A percentile compares a stretch with the other conserved stretches of the same genome.
These are phyloP conservation scores for Stephanocyclus meneghinianus DNA, from an alignment of 352 stramenopile species.

Conservation along the genomic window DNA sequence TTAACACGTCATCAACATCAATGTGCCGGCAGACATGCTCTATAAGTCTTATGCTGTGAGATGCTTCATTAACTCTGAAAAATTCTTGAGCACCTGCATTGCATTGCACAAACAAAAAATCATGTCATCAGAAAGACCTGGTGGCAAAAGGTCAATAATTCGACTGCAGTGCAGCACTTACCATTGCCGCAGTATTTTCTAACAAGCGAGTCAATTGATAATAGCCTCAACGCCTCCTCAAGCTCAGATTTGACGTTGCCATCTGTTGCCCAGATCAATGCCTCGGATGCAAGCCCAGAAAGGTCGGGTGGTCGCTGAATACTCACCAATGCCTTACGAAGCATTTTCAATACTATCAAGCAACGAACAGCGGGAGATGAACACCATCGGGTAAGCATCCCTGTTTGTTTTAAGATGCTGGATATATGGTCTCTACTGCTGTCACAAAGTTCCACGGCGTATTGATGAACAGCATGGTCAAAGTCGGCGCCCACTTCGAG, in stretches of 20 bases:
- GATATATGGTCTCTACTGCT: slow-evolving; percentile 57
- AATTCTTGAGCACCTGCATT: slow-evolving; percentile 59
- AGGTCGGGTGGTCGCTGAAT: slow-evolving; percentile 62
- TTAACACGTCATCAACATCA: slow-evolving; percentile 50
- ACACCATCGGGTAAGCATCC: slow-evolving; percentile 61
- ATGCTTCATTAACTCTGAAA: slow-evolving; percentile 76
- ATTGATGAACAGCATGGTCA: slow-evolving; percentile 64
- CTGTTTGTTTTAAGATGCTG: slow-evolving; percentile 17
- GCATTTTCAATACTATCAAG: slow-evolving; percentile 64
- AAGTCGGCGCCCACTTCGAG: slow-evolving; percentile 51
- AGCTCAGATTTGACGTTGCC: slow-evolving; percentile 70
- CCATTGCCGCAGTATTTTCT: slow-evolving; percentile 78
- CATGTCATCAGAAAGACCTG: neutral
- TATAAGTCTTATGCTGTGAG: slow-evolving; percentile 66
- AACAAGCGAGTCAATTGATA: slow-evolving; percentile 78
- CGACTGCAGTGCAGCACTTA: neutral
- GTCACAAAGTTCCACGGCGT: slow-evolving; percentile 61
- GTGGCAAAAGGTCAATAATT: neutral
- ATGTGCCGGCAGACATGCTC: slow-evolving; percentile 74
- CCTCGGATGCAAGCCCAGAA: slow-evolving; percentile 60
- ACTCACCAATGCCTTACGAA: slow-evolving; percentile 69
- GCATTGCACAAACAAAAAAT: too few relatives aligned
- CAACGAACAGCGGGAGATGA: slow-evolving; percentile 56
- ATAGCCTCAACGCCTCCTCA: slow-evolving; percentile 71
- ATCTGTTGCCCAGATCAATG: slow-evolving; percentile 66